A percentile compares a stretch with the other conserved stretches of the same genome.
phyloP scores from a whole-genome alignment of 768 basidiomycete genomes.

The Phaeotremella skinneri region DNA sequence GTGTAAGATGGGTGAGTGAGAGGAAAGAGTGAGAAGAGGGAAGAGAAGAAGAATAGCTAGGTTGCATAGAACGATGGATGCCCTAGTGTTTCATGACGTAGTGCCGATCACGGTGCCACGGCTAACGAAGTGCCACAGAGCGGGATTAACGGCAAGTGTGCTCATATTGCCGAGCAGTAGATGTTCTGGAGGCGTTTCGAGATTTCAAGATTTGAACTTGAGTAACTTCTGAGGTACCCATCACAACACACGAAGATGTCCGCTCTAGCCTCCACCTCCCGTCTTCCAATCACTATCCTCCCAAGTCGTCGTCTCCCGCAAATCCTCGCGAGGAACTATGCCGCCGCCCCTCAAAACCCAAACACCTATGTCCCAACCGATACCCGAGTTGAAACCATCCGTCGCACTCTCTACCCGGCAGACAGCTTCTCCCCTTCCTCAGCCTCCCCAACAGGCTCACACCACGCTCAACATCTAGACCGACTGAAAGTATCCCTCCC shows the following conservation, averaged over 20 bases:
- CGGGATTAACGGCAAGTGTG: neutral
- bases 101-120: neutral
- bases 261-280: neutral
- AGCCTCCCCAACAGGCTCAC: constrained; percentile 70
- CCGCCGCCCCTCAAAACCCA: constrained; percentile 13
- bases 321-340: neutral
- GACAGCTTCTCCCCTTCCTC: constrained; percentile 61
- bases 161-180: constrained; percentile 3
- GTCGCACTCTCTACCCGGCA: constrained; percentile 74
- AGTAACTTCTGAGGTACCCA: neutral
- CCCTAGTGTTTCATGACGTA: neutral
- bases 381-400: constrained; percentile 60
- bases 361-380: constrained; percentile 25
- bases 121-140: neutral
- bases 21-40: neutral
- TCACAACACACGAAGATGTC: constrained; percentile 1
- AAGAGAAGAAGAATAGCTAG: neutral
- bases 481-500: constrained; percentile 81
- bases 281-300: neutral
- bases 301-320: neutral
- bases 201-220: constrained; percentile 1
- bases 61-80: neutral
- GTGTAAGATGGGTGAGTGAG: constrained; percentile 1
- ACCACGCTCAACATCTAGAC: constrained; percentile 74
- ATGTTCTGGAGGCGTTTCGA: too few species aligned